Evolutionary conservation across 768 basidiomycete species (phyloP), one percentile per base, ranked within the genome.

Genomic region (Leucosporidium creatinivorum): DNA sequence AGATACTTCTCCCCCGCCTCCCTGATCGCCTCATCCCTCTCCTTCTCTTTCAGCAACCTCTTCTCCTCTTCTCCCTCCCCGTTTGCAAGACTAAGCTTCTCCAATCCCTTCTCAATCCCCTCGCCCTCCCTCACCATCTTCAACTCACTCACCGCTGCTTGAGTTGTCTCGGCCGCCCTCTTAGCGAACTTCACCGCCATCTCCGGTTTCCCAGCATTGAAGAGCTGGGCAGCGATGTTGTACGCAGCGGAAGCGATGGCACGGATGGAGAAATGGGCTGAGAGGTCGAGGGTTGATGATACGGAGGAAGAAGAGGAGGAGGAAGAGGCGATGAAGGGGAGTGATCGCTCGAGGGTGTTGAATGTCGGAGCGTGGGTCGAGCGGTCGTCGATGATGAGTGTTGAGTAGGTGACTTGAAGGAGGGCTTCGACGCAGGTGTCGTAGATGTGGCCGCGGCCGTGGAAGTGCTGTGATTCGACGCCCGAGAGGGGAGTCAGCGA

Each of bases 161-260:
- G 77, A 1, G 85, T 87, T 6, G 88, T 74, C 23, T 73, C 69
- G 70, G 88, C 89, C 1, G 85, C 84, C 62, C 85, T 80, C 39
- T 82, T 80, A 50, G 88, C 78, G 75, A 92, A 92, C 0, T 85
- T 82, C 13, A 88, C 80, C 1, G 89, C 86, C 36, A 84, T 83
- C 2, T 84, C 86, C 69, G 84, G 81, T 58, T 83, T 82, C 15
- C 79, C 81, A 7, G 82, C 83, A 66, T 89, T 85, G 70, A 88
- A 93, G 18, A 93, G 58, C 47, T 65, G 65, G 9, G 71, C 75
- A 8, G 70, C 80, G 49, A 72, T 64, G 62, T 77, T 79, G 73
- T 78, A 79, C 23, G 75, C 74, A 0, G 74, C 65, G 0, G 70
- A 70, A 3, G 78, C 72, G 33, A 78, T 50, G 55, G 75, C 77